phyloP scores from a whole-genome alignment of 2,329 filamentous ascomycete species.

The Huntiella omanensis region DNA sequence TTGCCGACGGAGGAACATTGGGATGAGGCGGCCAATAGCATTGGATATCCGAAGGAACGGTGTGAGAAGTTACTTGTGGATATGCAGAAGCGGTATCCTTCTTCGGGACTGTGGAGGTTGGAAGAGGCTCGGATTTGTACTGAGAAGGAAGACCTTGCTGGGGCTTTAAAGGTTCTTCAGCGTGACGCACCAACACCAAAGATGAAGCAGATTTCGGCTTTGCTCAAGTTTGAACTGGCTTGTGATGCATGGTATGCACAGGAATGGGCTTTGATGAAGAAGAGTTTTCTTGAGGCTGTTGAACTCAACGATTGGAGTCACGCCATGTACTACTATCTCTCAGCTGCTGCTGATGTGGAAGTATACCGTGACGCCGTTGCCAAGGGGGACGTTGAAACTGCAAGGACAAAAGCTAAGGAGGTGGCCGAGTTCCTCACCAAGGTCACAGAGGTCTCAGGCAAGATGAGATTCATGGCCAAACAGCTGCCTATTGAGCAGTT shows the following conservation, averaged over 20 bases:
- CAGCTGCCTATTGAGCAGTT: constrained; percentile 84
- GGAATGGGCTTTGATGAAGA: constrained; percentile 53
- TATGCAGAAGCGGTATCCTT: constrained; percentile 63
- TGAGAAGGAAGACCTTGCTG: constrained; percentile 44
- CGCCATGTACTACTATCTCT: constrained; percentile 75
- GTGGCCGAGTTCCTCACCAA: constrained; percentile 54
- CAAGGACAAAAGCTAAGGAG: constrained; percentile 40
- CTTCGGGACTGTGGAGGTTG: constrained; percentile 68
- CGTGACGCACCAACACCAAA: constrained; percentile 44
- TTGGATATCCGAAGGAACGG: constrained; percentile 53
- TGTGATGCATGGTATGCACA: constrained; percentile 64
- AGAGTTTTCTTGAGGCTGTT: constrained; percentile 54
- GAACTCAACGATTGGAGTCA: constrained; percentile 85
- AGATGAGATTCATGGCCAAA: constrained; percentile 75
- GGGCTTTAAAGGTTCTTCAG: constrained; percentile 39
- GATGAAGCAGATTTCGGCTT: constrained; percentile 73
- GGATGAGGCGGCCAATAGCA: constrained; percentile 34
- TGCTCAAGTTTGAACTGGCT: constrained; percentile 71
- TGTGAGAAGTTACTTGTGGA: constrained; percentile 48
- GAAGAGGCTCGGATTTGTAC: constrained; percentile 69
- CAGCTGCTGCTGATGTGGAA: constrained; percentile 60
- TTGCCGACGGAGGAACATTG: constrained; percentile 42
- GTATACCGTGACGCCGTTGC: constrained; percentile 47
- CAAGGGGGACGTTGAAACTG: constrained; percentile 22
- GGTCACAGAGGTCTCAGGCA: constrained; percentile 56